phyloP scores from a whole-genome alignment of 306 rosid genomes.

The Cucurbita moschata region DNA sequence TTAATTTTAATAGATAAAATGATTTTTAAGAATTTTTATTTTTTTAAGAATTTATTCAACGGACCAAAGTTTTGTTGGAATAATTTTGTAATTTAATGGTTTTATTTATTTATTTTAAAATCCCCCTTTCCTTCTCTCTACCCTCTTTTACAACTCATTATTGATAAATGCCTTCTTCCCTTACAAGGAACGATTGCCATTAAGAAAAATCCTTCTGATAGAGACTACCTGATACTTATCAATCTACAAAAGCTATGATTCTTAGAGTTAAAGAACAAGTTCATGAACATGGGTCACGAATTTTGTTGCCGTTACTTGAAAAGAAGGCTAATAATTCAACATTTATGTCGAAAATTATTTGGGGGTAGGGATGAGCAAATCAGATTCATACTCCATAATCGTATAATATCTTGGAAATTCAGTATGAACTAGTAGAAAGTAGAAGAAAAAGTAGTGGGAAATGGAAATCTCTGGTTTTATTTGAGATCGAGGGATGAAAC shows the following conservation, averaged over 20 bases:
- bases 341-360: background rate
- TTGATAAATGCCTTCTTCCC: too few relatives aligned
- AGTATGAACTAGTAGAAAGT: background rate
- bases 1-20: too few relatives aligned
- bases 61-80: too few relatives aligned
- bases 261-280: background rate
- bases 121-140: too few relatives aligned
- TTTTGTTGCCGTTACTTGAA: background rate
- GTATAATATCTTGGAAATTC: background rate
- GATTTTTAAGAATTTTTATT: too few relatives aligned
- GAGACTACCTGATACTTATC: background rate
- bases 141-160: too few relatives aligned
- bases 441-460: background rate
- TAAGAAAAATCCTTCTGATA: too few relatives aligned
- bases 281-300: background rate
- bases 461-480: background rate
- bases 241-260: background rate
- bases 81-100: too few relatives aligned
- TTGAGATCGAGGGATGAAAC: too few relatives aligned
- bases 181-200: background rate
- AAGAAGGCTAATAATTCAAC: background rate
- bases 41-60: too few relatives aligned
- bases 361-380: background rate
- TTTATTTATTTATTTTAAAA: too few relatives aligned
- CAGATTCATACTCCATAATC: background rate